phyloP scores from a whole-genome alignment of 176 grass and related monocot species.

The Chloris gayana region DNA sequence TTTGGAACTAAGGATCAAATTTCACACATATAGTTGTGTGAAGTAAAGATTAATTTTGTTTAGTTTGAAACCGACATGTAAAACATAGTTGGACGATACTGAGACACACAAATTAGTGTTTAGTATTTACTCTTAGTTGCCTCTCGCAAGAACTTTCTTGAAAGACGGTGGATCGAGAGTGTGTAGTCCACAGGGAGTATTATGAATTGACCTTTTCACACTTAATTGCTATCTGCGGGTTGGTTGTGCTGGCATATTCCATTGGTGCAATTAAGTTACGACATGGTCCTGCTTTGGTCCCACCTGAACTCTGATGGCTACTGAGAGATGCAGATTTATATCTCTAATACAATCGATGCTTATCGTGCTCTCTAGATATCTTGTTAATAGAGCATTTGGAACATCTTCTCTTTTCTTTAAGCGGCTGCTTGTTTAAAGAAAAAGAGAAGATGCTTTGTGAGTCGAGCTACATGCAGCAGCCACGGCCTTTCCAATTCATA shows the following conservation, averaged over 20 bases:
- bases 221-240: conserved; percentile 27
- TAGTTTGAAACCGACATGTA: background rate
- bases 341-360: conserved; percentile 8
- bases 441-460: background rate
- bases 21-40: background rate
- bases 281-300: conserved; percentile 7
- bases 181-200: conserved; percentile 11
- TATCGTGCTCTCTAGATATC: too few relatives aligned
- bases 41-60: background rate
- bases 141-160: conserved; percentile 23
- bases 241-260: conserved; percentile 33
- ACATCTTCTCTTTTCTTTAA: too few relatives aligned
- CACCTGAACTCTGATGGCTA: conserved; percentile 10
- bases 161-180: too few relatives aligned
- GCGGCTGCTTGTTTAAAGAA: too few relatives aligned
- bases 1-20: background rate
- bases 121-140: background rate
- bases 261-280: conserved; percentile 18
- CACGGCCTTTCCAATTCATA: background rate
- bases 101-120: background rate
- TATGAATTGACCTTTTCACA: conserved; percentile 30
- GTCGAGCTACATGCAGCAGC: background rate
- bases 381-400: too few relatives aligned
- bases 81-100: background rate
- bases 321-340: background rate